phyloP scores from a whole-genome alignment of 2,329 filamentous ascomycete species.

The Alternaria sp. region DNA sequence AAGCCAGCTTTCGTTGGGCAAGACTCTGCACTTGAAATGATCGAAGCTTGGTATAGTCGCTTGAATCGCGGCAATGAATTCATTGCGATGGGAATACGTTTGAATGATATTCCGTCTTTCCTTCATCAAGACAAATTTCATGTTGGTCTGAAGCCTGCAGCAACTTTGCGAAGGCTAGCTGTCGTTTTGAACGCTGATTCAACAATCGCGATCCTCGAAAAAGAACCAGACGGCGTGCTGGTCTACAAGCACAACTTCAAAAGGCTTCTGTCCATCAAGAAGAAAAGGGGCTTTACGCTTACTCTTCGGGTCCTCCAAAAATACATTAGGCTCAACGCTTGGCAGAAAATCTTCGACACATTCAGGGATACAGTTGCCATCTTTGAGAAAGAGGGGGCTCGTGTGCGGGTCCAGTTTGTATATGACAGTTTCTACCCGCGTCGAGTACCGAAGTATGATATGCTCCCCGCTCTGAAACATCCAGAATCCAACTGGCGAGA shows the following conservation, averaged over 20 bases:
- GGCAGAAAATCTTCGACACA: background rate
- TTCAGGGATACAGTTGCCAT: background rate
- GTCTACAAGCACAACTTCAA: background rate
- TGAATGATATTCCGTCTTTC: background rate
- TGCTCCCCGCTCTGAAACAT: background rate
- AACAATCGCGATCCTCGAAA: background rate
- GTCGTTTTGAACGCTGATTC: background rate
- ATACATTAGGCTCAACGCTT: background rate
- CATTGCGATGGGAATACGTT: background rate
- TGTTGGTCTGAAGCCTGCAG: background rate
- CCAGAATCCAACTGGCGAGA: background rate
- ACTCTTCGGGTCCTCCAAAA: background rate
- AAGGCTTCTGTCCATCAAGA: background rate
- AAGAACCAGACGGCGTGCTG: background rate
- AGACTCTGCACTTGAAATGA: background rate
- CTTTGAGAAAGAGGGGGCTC: background rate
- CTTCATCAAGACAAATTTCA: background rate
- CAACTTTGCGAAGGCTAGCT: background rate
- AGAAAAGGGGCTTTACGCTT: background rate
- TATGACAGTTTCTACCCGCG: background rate
- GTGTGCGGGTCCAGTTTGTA: background rate
- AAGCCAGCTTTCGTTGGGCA: background rate
- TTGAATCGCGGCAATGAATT: background rate
- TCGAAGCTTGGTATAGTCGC: background rate
- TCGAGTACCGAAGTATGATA: background rate